These are phyloP conservation scores for Colletotrichum brevisporum DNA, from an alignment of 2,329 filamentous ascomycete genomes.

Conservation along the genomic window DNA sequence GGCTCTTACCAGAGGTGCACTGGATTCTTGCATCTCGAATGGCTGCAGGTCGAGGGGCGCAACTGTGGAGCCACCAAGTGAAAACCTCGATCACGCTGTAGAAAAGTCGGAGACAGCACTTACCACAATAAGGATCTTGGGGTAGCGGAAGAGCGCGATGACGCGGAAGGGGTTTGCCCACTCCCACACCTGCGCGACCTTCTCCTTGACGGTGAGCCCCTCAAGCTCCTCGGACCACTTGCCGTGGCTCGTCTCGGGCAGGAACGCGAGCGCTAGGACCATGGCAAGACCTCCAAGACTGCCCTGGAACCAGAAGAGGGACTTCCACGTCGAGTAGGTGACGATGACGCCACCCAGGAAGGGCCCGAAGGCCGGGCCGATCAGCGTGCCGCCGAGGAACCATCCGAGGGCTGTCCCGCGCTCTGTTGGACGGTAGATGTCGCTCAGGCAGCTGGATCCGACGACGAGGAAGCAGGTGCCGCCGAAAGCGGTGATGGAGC, in stretches of 20 bases:
- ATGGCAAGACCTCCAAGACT: constrained; percentile 71
- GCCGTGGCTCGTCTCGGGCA: constrained; percentile 78
- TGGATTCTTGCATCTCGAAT: background rate
- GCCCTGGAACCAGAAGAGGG: constrained; percentile 80
- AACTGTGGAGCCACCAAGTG: background rate
- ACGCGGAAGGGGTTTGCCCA: constrained; percentile 79
- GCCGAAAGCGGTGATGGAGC: constrained; percentile 78
- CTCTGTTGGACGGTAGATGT: constrained; percentile 72
- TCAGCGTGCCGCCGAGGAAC: constrained; percentile 76
- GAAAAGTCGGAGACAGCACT: background rate
- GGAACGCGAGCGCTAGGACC: constrained; percentile 69
- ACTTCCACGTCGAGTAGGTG: constrained; percentile 75
- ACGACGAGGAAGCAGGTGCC: constrained; percentile 78
- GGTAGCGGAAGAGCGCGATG: constrained; percentile 73
- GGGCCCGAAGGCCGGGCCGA: constrained; percentile 74
- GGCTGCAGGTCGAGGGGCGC: background rate
- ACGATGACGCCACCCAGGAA: constrained; percentile 79
- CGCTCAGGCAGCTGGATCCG: constrained; percentile 72
- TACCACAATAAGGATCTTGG: constrained; percentile 72
- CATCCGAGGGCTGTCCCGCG: constrained; percentile 76
- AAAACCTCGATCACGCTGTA: background rate
- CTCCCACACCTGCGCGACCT: constrained; percentile 49
- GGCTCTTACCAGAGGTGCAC: background rate
- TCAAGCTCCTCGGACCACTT: constrained; percentile 73
- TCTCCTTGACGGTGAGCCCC: constrained; percentile 64